Evolutionary conservation across 305 asterid genomes (phyloP), one percentile per base, ranked within the genome.

Genomic region (Fraxinus baroniana): DNA sequence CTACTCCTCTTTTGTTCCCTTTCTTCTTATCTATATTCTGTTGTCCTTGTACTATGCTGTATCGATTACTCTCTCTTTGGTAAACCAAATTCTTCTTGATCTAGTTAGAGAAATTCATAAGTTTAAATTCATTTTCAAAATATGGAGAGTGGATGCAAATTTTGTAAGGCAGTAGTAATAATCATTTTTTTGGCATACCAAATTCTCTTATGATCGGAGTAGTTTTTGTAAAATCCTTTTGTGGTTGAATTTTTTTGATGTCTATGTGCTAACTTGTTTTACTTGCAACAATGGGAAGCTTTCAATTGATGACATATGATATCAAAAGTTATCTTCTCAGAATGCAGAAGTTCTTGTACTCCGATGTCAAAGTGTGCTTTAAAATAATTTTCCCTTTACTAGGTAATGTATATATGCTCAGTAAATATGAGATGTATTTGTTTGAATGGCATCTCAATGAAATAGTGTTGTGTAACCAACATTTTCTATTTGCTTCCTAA

Each of bases 361-460:
- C 68, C 8, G 57, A 76, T 6, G 9, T 13, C 24, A 15, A 26
- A 52, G 35, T 72, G 70, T 84, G 87, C 79, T 57, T 46, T 81
- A 46, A 71, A 44, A 72, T 44, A 3, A 60, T 60, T 20, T 18
- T 46, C 64, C 75, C 74, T 79, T 35, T 77, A 10, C n/a, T 62
- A 30, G 73, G 22, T 80, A 77, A 66, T 79, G 55, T 78, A 30
- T 30, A n/a, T 24, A 72, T 76, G 72, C 37, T 79, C 77, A 55
- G 80, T 57, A 24, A 33, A 74, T 32, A 22, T n/a, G 24, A 37
- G 44, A 73, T 37, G 77, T 30, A 30, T 2, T 30, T 30, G 33
- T 30, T 30, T 30, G 33, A 30, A 39, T 39, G 46, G 17, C 52
- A 41, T 41, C 17, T 41, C 17, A 41, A 41, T 12, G 52, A 41